Conservation (phyloP, 768 basidiomycete species). For the Naganishia vishniacii region DNA sequence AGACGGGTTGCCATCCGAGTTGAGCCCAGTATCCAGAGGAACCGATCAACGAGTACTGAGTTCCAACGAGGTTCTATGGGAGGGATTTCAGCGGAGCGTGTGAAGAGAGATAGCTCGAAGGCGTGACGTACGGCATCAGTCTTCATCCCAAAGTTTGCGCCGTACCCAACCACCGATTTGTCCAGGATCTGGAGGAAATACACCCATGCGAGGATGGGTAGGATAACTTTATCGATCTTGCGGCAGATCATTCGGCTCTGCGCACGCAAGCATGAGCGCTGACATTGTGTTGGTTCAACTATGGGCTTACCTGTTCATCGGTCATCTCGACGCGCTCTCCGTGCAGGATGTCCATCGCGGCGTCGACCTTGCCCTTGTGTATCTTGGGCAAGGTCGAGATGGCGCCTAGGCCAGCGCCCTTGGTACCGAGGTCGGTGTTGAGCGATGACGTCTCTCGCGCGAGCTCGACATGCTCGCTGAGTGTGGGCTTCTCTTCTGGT, state of each 20-base stretch:
- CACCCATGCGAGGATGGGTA: constrained; percentile 42
- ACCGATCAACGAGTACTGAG: constrained; percentile 35
- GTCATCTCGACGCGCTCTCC: constrained; percentile 16
- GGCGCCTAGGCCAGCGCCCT: not conserved
- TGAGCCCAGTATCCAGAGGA: constrained; percentile 34
- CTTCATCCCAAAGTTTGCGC: constrained; percentile 22
- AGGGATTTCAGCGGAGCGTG: not conserved
- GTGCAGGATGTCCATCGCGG: constrained; percentile 12
- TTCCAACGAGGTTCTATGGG: constrained; percentile 23
- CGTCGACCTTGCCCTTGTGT: not conserved
- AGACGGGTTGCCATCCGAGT: constrained; percentile 37
- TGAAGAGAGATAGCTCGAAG: not conserved
- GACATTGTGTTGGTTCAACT: not conserved
- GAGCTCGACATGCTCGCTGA: constrained; percentile 1
- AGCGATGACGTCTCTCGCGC: not conserved
- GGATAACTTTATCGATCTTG: constrained; percentile 42
- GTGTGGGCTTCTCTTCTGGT: too few relatives aligned
- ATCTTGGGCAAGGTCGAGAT: not conserved
- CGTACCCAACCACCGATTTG: constrained; percentile 26
- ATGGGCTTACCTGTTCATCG: constrained; percentile 15
- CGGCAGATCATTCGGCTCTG: constrained; percentile 34
- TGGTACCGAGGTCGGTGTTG: not conserved
- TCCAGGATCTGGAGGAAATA: constrained; percentile 43
- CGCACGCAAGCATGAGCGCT: not conserved
- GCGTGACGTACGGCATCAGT: constrained; percentile 19